Evolutionary conservation across 805 yeast genomes (phyloP).

Genomic region (Barnettozyma pratensis): DNA sequence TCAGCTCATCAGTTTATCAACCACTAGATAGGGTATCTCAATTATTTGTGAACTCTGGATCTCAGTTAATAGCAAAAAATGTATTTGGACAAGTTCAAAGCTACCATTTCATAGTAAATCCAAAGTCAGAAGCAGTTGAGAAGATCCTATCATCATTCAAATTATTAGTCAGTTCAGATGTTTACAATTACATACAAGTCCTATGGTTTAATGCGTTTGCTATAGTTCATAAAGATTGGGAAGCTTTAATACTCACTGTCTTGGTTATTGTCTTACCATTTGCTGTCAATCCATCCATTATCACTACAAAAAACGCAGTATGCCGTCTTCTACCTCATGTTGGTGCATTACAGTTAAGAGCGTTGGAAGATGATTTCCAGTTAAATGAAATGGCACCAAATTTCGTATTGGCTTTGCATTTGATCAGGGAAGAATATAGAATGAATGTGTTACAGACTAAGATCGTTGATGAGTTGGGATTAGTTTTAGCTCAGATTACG

Average conservation of each 20-base stretch:
- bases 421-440: conserved; percentile 69
- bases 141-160: conserved; percentile 46
- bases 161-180: conserved; percentile 51
- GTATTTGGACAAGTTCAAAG: conserved; percentile 14
- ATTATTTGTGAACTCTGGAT: conserved; percentile 11
- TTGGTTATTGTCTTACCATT: conserved; percentile 47
- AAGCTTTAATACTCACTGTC: conserved; percentile 47
- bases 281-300: conserved; percentile 22
- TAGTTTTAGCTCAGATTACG: conserved; percentile 55
- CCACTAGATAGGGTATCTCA: conserved; percentile 3
- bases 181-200: conserved; percentile 53
- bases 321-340: conserved; percentile 11
- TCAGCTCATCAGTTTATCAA: conserved; percentile 33
- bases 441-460: conserved; percentile 44
- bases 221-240: conserved; percentile 51
- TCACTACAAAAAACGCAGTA: conserved; percentile 10
- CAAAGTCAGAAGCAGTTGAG: conserved; percentile 38
- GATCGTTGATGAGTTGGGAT: conserved; percentile 39
- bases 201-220: conserved; percentile 56
- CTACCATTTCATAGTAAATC: conserved; percentile 37
- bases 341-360: conserved; percentile 14
- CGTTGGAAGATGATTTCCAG: conserved; percentile 27
- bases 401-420: conserved; percentile 63
- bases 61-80: conserved; percentile 15
- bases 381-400: conserved; percentile 55